Evolutionary conservation across 2,329 filamentous ascomycete species (phyloP), one percentile per base, ranked within the genome.

Genomic region (Colletotrichum abscissum): DNA sequence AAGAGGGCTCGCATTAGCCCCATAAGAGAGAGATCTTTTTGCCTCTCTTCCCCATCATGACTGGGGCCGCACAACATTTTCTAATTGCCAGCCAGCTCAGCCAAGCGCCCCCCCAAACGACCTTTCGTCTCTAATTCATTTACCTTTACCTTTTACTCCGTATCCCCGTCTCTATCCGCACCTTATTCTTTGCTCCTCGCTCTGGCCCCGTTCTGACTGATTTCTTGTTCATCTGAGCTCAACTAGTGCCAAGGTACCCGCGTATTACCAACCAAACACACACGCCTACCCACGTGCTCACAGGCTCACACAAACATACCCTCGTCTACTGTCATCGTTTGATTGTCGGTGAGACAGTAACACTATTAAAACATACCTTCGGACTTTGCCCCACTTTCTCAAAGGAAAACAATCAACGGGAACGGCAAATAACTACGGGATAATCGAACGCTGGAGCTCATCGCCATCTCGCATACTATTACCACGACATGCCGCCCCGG

Each of bases 141-240:
- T 38, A 28, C 28, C n/a, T 49, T 55, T 35, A 59, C n/a, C n/a
- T 22, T 8, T n/a, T 63, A 28, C 38, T 42, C 38, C 38, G 16
- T 42, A 42, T 42, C 38, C 38, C 38, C 38, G 38, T 42, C 38
- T 42, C 38, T 42, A 19, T 42, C 38, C 38, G 38, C 19, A 42
- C 38, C 38, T 42, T 42, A 42, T 42, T 42, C 38, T 42, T 19
- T 42, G 26, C 38, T 8, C 12, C 60, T 60, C 67, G 67, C 42
- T 58, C 55, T 67, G 22, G 68, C 63, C 62, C 62, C 68, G 62
- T 59, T 70, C 62, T 66, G 42, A 26, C 68, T 52, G 42, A 70
- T 55, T 42, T 30, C 42, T 54, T 67, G 19, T 67, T 60, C 55
- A 66, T 59, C 62, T 60, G 33, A 64, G 63, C 55, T 55, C 46